Percentiles rank a stretch among this genome's conserved stretches.
Evolutionary conservation across 1,284 basidiomycete genomes (phyloP).

Genomic region (Ceratobasidium sp.): DNA sequence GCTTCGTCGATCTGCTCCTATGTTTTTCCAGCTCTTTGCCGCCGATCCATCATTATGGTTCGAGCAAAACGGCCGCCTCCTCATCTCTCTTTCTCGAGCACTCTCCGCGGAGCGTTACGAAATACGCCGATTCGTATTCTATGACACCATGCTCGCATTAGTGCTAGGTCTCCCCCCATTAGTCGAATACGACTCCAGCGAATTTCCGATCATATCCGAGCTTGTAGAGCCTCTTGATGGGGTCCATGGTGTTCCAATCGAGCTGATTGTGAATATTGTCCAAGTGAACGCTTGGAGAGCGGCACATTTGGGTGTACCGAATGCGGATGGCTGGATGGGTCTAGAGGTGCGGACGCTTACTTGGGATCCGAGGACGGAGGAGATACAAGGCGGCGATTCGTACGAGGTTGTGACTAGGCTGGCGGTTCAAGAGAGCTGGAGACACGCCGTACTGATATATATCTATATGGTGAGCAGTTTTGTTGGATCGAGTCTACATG

Average conservation of each 20-base stretch:
- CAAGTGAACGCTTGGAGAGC: conserved; percentile 19
- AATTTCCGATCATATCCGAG: neutral
- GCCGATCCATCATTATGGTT: neutral
- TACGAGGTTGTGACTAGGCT: conserved; percentile 10
- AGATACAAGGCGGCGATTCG: conserved; percentile 15
- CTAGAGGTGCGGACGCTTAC: conserved; percentile 13
- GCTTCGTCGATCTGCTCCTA: conserved; percentile 1
- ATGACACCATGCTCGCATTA: conserved; percentile 17
- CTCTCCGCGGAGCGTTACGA: conserved; percentile 21
- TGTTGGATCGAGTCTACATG: too few relatives aligned
- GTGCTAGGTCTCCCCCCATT: conserved; percentile 7
- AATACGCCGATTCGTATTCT: conserved; percentile 38
- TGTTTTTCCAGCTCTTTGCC: conserved; percentile 16
- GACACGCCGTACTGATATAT: conserved; percentile 37
- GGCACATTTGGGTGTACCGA: neutral
- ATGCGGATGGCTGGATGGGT: neutral
- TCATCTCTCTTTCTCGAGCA: conserved; percentile 11
- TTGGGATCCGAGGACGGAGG: conserved; percentile 1
- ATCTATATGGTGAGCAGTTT: conserved; percentile 38
- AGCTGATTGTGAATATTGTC: neutral
- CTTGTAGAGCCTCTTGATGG: neutral
- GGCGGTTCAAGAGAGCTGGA: conserved; percentile 38
- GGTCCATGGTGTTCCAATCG: conserved; percentile 24
- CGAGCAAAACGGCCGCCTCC: conserved; percentile 8
- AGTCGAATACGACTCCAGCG: conserved; percentile 16